Conservation (phyloP, 805 yeast species). For the Ogataea kodamae region DNA sequence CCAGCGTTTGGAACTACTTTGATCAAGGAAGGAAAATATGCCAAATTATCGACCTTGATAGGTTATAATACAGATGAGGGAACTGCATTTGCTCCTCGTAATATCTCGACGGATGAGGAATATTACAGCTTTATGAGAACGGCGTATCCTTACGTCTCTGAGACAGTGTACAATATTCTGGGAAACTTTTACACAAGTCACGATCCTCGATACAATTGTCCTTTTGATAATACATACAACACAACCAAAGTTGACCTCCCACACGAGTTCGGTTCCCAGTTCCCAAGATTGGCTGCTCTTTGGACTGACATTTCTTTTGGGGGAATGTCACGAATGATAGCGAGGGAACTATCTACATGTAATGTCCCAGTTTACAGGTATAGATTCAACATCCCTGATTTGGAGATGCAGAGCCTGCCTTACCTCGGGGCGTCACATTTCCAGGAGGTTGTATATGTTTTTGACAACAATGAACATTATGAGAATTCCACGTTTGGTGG, state of each 20-base stretch:
- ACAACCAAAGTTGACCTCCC: conserved; percentile 1
- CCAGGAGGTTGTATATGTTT: conserved; percentile 3
- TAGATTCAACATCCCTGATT: conserved; percentile 4
- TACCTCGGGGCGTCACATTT: conserved; percentile 1
- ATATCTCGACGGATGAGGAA: neutral
- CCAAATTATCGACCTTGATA: conserved; percentile 1
- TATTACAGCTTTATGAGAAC: neutral
- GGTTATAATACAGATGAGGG: conserved; percentile 4
- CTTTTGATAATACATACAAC: neutral
- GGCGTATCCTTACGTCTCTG: neutral
- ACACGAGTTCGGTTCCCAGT: neutral
- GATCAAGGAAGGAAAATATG: conserved; percentile 1
- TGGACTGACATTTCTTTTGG: neutral
- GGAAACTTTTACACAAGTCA: neutral
- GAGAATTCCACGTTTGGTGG: conserved; percentile 1
- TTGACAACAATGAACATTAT: conserved; percentile 1
- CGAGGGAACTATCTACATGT: conserved; percentile 1
- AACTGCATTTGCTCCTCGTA: neutral
- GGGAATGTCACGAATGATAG: neutral
- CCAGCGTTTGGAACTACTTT: conserved; percentile 4
- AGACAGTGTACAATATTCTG: neutral
- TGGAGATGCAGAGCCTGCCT: neutral
- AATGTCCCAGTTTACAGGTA: conserved; percentile 3
- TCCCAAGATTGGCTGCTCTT: conserved; percentile 2
- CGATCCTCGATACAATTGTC: neutral